Evolutionary conservation across 176 grass and related monocot species (phyloP), one percentile per base, ranked within the genome.

Genomic region (Saccharum spontaneum): DNA sequence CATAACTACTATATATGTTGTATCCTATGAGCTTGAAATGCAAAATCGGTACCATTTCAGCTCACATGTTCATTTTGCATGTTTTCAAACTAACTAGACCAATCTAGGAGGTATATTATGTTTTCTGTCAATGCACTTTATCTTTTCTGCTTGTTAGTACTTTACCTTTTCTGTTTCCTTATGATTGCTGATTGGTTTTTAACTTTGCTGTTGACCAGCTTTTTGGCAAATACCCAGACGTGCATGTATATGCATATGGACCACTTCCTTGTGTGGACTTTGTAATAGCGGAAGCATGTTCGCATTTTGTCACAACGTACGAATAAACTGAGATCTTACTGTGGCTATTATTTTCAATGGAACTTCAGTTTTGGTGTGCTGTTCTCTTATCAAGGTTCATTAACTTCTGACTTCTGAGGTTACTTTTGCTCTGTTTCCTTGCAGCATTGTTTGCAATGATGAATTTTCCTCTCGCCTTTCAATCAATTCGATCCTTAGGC

Each of bases 191-290:
- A 82, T 90, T 72, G 43, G 22, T 52, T 67, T 83, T 73, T 90
- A 65, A 68, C 61, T 49, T 85, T 85, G 62, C 78, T 61, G 24
- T 84, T 79, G 72, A n/a, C 16, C 91, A 99, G 93, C 88, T 96
- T 34, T 96, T 88, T 86, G 87, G 88, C 79, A 88, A 90, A 66
- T 94, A 91, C 84, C 90, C 83, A 68, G 79, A 94, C n/a, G 81
- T 99, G 70, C 93, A 99, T 84, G 97, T 99, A 48, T 99, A 94
- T 96, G 88, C 97, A 82, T 99, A 96, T 81, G 97, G 97, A 72
- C 77, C 91, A 82, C 97, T 92, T 88, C 91, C 93, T 82, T 99
- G 93, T 84, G 79, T 98, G 63, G 97, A 98, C 77, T 79, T 79
- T 45, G 86, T 84, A 73, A 86, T 96, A 82, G 93, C 93, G 48